Evolutionary conservation across 495 filamentous ascomycete genomes (phyloP).

Genomic region (Podospora bellae-mahoneyi): DNA sequence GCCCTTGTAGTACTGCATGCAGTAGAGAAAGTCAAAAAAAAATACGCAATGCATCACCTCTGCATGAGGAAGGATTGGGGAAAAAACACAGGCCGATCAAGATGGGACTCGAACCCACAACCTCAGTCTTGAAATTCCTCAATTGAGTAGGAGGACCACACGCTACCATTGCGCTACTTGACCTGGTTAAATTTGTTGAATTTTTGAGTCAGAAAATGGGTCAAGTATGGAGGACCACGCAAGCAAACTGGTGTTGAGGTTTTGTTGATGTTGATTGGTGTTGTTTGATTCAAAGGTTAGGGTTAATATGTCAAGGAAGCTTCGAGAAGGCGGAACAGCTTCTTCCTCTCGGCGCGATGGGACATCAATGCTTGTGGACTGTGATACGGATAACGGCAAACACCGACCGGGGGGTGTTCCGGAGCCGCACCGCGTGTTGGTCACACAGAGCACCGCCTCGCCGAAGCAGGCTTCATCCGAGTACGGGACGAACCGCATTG

Average conservation of each 20-base stretch:
- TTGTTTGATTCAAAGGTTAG: neutral
- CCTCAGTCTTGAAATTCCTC: constrained; percentile 38
- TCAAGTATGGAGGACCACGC: neutral
- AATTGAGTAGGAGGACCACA: constrained; percentile 42
- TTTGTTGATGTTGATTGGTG: neutral
- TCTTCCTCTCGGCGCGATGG: too few species aligned
- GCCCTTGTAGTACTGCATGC: neutral
- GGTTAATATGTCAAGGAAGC: neutral
- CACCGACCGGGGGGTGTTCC: neutral
- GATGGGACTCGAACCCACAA: constrained; percentile 52
- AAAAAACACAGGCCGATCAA: constrained; percentile 31
- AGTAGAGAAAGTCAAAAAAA: neutral
- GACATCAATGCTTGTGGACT: neutral
- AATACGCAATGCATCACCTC: neutral
- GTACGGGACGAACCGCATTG: neutral
- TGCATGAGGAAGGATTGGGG: neutral
- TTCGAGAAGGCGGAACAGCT: neutral
- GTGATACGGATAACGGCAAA: neutral
- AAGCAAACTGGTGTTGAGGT: neutral
- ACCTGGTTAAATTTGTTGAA: constrained; percentile 16
- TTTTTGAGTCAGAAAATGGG: neutral
- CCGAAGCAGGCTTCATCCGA: neutral
- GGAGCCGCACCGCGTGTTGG: neutral
- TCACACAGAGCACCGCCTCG: neutral
- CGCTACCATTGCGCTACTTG: constrained; percentile 49